These are phyloP conservation scores for Globomyces sp. DNA, from an alignment of 371 early-diverging fungal genomes.

Conservation along the genomic window DNA sequence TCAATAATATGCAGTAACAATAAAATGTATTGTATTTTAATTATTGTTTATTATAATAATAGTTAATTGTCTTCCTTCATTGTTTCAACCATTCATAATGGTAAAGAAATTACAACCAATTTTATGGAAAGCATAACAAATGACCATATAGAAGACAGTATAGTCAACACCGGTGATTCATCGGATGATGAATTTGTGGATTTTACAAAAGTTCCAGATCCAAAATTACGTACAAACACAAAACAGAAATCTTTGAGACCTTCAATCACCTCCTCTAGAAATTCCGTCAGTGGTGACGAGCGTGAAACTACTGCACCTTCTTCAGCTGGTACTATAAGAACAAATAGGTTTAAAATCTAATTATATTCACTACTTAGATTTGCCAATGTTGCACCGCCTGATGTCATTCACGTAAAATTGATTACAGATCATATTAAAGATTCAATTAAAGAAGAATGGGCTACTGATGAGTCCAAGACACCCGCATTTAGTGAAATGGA, in stretches of 20 bases:
- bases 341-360: not conserved
- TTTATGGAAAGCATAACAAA: no score
- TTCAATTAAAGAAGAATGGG: not conserved
- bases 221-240: no score
- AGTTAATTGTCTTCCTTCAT: no score
- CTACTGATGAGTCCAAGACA: not conserved
- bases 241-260: no score
- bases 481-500: not conserved
- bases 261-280: not conserved
- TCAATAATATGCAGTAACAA: conserved; percentile 49
- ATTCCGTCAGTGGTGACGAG: not conserved
- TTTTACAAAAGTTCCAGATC: conserved; percentile 6
- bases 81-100: no score
- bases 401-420: not conserved
- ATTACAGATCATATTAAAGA: not conserved
- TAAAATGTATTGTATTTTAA: not conserved
- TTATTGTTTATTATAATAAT: no score
- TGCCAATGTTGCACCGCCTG: not conserved
- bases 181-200: not conserved
- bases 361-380: not conserved
- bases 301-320: not conserved
- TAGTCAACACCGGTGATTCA: not conserved
- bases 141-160: no score
- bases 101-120: no score
- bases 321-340: not conserved